Base-by-base conservation (phyloP, 208 protist genomes). In the Sergeia podlipaevii region DNA sequence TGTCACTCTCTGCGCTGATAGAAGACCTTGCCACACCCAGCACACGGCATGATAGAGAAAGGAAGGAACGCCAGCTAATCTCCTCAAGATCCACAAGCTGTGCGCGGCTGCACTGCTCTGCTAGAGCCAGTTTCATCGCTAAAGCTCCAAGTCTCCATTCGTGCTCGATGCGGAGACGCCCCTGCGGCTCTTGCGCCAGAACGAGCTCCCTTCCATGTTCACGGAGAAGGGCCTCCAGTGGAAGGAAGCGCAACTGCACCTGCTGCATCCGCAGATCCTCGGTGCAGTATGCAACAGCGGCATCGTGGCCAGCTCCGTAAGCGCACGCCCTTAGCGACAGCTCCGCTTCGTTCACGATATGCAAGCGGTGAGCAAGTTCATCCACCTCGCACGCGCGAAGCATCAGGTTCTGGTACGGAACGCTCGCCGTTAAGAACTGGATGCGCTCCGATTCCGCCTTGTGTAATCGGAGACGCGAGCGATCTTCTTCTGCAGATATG, bases 281-380 rank as follows among this genome's bases (percentile, higher is more conserved):
- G 18, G 52, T 48, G 45, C 42, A 56, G 27, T 77, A 76, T 11
- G 7, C 11, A 10, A 77, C 48, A 37, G 3, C 42, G 3, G 51
- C 41, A 26, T 62, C 52, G 30, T 62, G 41, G 11, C 64, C 68
- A 27, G 39, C 17, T 13, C 33, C 26, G 44, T 56, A 74, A 1
- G 65, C 59, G n/a, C 48, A 34, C 38, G 74, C 63, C 47, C 61
- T 33, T 10, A 74, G 53, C 15, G 47, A 49, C 24, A 77, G 34
- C 45, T 69, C 65, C 21, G 74, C 69, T 38, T 77, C 69, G 30
- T 36, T 58, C 36, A 82, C 64, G 34, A 82, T 70, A 27, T 70
- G 50, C 37, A 82, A 49, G n/a, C 74, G 69, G 11, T 21, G 45
- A 21, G 47, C 27, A 20, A 77, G 42, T 47, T 82, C 74, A 26